phyloP scores from a whole-genome alignment of 176 grass and related monocot genomes.

The Lolium perenne region DNA sequence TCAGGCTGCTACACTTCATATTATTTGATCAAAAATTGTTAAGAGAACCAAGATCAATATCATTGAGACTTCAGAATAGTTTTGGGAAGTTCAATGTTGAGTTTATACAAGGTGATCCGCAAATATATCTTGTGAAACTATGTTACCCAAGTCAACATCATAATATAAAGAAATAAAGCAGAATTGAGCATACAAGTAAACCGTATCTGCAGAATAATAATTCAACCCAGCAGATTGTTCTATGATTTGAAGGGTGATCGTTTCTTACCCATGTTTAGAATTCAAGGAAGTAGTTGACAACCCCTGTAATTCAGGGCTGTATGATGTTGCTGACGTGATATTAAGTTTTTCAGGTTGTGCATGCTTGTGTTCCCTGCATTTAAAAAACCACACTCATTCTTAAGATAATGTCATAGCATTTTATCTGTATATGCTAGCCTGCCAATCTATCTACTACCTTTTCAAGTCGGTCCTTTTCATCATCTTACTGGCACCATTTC shows the following conservation, averaged over 20 bases:
- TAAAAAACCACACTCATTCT: slow-evolving; percentile 23
- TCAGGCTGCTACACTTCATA: slow-evolving; percentile 17
- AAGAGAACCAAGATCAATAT: slow-evolving; percentile 10
- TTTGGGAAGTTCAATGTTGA: slow-evolving; percentile 7
- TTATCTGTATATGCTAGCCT: slow-evolving; percentile 35
- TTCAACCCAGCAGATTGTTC: slow-evolving; percentile 32
- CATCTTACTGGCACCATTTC: slow-evolving; percentile 36
- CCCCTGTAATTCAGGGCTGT: slow-evolving; percentile 44
- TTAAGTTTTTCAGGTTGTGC: slow-evolving; percentile 45
- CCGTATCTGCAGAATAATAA: slow-evolving; percentile 23
- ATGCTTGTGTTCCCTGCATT: slow-evolving; percentile 57
- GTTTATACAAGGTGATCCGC: not conserved
- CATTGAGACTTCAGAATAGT: not conserved
- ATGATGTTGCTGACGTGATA: slow-evolving; percentile 43
- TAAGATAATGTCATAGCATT: slow-evolving; percentile 18
- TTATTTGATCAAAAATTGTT: slow-evolving; percentile 27
- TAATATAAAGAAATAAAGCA: slow-evolving; percentile 26
- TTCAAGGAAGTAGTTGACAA: slow-evolving; percentile 33
- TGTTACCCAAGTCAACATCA: not conserved
- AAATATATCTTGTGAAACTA: slow-evolving; percentile 24
- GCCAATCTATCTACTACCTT: slow-evolving; percentile 50
- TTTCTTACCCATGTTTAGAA: slow-evolving; percentile 55
- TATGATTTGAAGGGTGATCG: slow-evolving; percentile 15
- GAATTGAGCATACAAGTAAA: not conserved
- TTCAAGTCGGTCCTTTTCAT: slow-evolving; percentile 48